phyloP scores from a whole-genome alignment of 202 grass and related monocot species.

The Panicum virgatum region DNA sequence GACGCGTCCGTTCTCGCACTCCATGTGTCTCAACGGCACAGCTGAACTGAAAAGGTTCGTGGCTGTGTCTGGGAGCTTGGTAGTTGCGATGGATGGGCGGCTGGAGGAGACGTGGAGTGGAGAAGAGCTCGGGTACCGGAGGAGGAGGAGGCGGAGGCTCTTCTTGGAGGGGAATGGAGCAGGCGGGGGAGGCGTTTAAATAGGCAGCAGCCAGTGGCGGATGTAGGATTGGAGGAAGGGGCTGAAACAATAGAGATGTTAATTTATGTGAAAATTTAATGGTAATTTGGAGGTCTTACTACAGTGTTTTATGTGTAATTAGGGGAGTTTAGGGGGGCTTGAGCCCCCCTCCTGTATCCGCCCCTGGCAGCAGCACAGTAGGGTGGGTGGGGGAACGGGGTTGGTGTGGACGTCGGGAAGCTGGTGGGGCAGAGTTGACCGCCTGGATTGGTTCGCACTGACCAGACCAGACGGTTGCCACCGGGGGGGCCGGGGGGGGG shows the following conservation, averaged over 20 bases:
- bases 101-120: not conserved
- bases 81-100: not conserved
- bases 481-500: too few relatives aligned
- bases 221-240: too few relatives aligned
- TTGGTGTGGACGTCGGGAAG: constrained; percentile 34
- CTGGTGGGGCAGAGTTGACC: constrained; percentile 28
- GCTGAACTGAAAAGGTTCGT: not conserved
- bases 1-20: constrained; percentile 21
- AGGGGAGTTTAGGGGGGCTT: too few relatives aligned
- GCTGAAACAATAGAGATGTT: too few relatives aligned
- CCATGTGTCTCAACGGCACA: not conserved
- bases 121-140: constrained; percentile 26
- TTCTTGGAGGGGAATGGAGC: constrained; percentile 53
- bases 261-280: too few relatives aligned
- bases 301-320: too few relatives aligned
- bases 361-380: too few relatives aligned
- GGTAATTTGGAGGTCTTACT: too few relatives aligned
- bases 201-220: constrained; percentile 19
- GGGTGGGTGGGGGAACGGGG: not conserved
- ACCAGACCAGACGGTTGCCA: not conserved
- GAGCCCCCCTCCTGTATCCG: too few relatives aligned
- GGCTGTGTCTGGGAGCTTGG: not conserved
- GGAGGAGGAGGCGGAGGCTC: constrained; percentile 31
- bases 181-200: constrained; percentile 44
- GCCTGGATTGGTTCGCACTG: not conserved